These are phyloP conservation scores for Fusarium verrucosum DNA, from an alignment of 2,329 filamentous ascomycete genomes.

Conservation along the genomic window DNA sequence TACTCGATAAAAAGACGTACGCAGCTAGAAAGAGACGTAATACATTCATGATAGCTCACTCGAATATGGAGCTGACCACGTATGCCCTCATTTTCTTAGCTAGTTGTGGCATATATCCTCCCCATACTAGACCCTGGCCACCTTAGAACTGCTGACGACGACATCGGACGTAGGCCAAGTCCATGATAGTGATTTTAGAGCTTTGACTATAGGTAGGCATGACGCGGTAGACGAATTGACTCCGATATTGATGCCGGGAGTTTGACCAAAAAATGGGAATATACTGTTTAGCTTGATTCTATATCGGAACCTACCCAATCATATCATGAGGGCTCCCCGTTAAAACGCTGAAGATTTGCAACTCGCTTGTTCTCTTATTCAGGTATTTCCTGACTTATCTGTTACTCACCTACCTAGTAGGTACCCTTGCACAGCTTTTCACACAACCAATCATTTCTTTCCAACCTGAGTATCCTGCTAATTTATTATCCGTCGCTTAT, in stretches of 20 bases:
- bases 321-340: slow-evolving; percentile 5
- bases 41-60: slow-evolving; percentile 24
- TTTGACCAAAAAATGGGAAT: slow-evolving; percentile 15
- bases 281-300: slow-evolving; percentile 1
- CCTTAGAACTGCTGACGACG: slow-evolving; percentile 21
- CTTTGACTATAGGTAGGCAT: slow-evolving; percentile 23
- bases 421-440: slow-evolving; percentile 9
- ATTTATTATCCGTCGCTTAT: slow-evolving; percentile 14
- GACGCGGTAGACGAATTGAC: slow-evolving; percentile 1
- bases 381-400: not conserved
- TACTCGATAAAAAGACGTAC: slow-evolving; percentile 11
- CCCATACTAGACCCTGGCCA: slow-evolving; percentile 12
- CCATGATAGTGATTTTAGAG: slow-evolving; percentile 17
- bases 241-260: slow-evolving; percentile 14
- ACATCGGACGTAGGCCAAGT: slow-evolving; percentile 8
- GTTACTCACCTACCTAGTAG: too few species aligned
- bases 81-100: slow-evolving; percentile 12
- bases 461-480: slow-evolving; percentile 8
- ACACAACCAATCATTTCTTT: slow-evolving; percentile 20
- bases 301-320: slow-evolving; percentile 9
- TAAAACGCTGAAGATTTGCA: slow-evolving; percentile 1
- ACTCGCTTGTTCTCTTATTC: not conserved
- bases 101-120: slow-evolving; percentile 4
- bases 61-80: slow-evolving; percentile 23
- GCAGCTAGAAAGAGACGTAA: slow-evolving; percentile 19